phyloP scores from a whole-genome alignment of 2,329 filamentous ascomycete genomes.

The Fusarium sp. region DNA sequence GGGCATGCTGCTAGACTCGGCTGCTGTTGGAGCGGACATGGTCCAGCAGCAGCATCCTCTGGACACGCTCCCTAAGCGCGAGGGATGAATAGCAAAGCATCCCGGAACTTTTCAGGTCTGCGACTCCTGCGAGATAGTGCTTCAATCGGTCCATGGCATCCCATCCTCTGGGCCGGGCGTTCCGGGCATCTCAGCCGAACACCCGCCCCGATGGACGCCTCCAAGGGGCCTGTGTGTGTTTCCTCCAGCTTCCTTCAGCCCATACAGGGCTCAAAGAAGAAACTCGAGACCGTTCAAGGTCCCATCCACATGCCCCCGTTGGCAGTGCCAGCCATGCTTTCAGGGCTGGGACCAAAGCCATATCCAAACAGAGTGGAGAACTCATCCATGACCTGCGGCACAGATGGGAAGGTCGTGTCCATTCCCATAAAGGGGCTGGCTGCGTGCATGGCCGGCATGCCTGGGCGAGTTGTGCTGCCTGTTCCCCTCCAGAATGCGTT shows the following conservation, averaged over 20 bases:
- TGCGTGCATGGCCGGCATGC: constrained; percentile 45
- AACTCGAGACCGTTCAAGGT: constrained; percentile 32
- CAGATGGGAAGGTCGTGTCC: constrained; percentile 53
- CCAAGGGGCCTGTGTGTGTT: constrained; percentile 1
- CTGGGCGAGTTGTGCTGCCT: constrained; percentile 37
- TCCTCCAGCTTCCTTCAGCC: constrained; percentile 17
- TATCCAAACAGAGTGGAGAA: constrained; percentile 51
- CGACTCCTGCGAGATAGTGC: not conserved
- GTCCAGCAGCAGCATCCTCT: not conserved
- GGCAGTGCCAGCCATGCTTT: constrained; percentile 42
- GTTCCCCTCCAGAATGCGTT: constrained; percentile 41
- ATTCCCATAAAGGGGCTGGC: constrained; percentile 53
- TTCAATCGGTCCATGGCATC: not conserved
- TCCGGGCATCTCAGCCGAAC: constrained; percentile 4
- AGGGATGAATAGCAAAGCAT: not conserved
- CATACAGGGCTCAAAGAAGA: not conserved
- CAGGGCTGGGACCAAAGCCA: constrained; percentile 48
- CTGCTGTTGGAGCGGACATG: not conserved
- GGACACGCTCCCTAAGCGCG: not conserved
- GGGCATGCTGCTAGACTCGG: not conserved
- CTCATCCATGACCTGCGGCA: constrained; percentile 55
- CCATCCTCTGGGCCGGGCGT: not conserved
- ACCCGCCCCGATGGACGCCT: not conserved
- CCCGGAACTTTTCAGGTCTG: not conserved
- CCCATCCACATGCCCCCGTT: constrained; percentile 47